Evolutionary conservation across 257 asterid species (phyloP).

Genomic region (Penstemon barbatus): DNA sequence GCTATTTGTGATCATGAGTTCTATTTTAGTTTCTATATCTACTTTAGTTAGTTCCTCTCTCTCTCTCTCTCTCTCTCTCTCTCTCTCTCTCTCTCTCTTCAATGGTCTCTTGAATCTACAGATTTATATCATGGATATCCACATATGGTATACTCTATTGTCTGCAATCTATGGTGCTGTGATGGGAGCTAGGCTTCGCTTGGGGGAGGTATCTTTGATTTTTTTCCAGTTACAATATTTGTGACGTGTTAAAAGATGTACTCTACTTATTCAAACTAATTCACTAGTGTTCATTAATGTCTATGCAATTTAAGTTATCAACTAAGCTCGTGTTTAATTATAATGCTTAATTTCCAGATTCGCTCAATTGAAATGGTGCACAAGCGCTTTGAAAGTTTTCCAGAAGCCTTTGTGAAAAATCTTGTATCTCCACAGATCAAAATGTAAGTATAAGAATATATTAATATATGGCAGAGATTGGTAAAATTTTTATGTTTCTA

Average conservation of each 20-base stretch:
- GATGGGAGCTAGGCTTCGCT: constrained; percentile 92
- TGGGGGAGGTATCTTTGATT: constrained; percentile 77
- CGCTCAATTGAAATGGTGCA: constrained; percentile 98
- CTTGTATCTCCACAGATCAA: constrained; percentile 68
- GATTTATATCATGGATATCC: constrained; percentile 96
- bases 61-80: background rate
- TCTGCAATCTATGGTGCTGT: constrained; percentile 98
- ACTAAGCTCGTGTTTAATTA: constrained; percentile 24
- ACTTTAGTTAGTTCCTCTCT: background rate
- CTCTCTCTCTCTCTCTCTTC: background rate
- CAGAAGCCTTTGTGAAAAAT: constrained; percentile 84
- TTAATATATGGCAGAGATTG: constrained; percentile 9
- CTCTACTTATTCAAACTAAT: constrained; percentile 18
- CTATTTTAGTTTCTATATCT: constrained; percentile 10
- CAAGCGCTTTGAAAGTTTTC: constrained; percentile 96
- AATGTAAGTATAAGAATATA: constrained; percentile 43
- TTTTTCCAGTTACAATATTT: constrained; percentile 9
- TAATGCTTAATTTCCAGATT: constrained; percentile 52
- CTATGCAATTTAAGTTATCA: constrained; percentile 11
- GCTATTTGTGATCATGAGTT: constrained; percentile 11
- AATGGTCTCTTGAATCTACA: constrained; percentile 34
- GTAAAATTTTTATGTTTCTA: constrained; percentile 5
- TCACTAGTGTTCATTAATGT: background rate
- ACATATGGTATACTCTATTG: constrained; percentile 85
- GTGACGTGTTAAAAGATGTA: background rate